Base-by-base conservation (phyloP, 768 basidiomycete species). In the Rhizopogon roseolus region DNA sequence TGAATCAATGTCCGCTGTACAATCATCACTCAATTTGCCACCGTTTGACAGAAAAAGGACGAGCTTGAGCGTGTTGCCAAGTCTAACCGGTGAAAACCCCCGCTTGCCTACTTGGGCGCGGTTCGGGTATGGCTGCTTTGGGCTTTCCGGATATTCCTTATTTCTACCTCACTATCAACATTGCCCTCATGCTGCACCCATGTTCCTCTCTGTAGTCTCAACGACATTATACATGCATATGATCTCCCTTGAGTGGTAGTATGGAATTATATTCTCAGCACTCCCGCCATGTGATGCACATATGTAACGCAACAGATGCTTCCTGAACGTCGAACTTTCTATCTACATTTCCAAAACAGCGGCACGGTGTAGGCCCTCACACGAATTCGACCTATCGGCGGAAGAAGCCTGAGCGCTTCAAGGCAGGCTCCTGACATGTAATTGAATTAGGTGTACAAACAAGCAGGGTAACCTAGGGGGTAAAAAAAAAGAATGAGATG, bases 21-120 rank as follows among this genome's bases (percentile, higher is more conserved):
- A 14, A 45, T 22, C 16, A 44, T 28, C 27, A 10, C 49, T 52
- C 16, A 41, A 38, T 32, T 40, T 50, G 2, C 29, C 34, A 6
- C 5, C 54, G 4, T 41, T 36, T 56, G 44, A 64, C 68, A 91
- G 93, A 95, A 95, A 91, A 97, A 95, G 81, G 95, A 98, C 75
- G 96, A 99, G 76, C 86, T 99, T 61, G 96, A 99, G 81, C 95
- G 96, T 81, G 97, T 99, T 54, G 97, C 97, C 80, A 98, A 98
- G 81, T 97, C 94, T 76, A 99, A 99, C 81, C 92, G 96, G 84
- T 99, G 84, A 92, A 86, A 62, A 59, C 40, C 38, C n/a, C n/a
- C 8, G 3, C 6, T 19, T 14, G 38, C 37, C 5, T 36, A 32
- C 50, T 27, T 44, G 50, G 52, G 57, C 41, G 50, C 41, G 58